Evolutionary conservation across 1,284 basidiomycete genomes (phyloP).

Genomic region (Pholiota adiposa): DNA sequence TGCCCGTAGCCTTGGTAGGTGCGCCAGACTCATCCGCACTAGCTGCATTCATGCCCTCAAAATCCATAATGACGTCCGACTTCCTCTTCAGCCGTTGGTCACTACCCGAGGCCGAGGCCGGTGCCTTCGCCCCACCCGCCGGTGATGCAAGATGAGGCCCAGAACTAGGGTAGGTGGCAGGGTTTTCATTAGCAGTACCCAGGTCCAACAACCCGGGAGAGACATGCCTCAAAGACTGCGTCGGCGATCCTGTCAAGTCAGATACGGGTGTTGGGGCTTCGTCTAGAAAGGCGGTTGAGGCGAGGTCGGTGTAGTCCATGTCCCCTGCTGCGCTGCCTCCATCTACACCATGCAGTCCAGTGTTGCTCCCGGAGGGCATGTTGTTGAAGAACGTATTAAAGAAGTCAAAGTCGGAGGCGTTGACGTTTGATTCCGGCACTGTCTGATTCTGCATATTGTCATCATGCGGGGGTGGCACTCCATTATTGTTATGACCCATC

Average conservation of each 20-base stretch:
- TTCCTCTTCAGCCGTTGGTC: conserved; percentile 17
- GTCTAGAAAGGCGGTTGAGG: conserved; percentile 40
- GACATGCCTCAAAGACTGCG: conserved; percentile 23
- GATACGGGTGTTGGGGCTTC: conserved; percentile 33
- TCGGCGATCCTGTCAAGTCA: conserved; percentile 21
- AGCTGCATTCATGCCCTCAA: conserved; percentile 6
- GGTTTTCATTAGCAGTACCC: conserved; percentile 9
- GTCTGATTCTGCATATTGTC: conserved; percentile 1
- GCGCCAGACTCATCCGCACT: not conserved
- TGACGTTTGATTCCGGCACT: not conserved
- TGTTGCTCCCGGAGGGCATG: conserved; percentile 15
- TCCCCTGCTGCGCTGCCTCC: conserved; percentile 1
- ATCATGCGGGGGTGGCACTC: not conserved
- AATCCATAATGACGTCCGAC: conserved; percentile 19
- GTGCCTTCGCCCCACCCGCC: not conserved
- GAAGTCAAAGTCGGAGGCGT: conserved; percentile 34
- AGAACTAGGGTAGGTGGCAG: conserved; percentile 5
- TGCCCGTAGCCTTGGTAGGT: not conserved
- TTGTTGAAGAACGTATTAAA: conserved; percentile 35
- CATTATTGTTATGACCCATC: not conserved
- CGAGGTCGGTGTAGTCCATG: conserved; percentile 24
- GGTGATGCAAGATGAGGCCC: conserved; percentile 5
- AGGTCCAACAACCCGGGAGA: conserved; percentile 21
- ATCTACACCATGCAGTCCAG: conserved; percentile 3
- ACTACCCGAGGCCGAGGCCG: not conserved